A percentile compares a stretch with the other conserved stretches of the same genome.
Evolutionary conservation across 768 basidiomycete species (phyloP).

Genomic region (Tricholoma matsutake): DNA sequence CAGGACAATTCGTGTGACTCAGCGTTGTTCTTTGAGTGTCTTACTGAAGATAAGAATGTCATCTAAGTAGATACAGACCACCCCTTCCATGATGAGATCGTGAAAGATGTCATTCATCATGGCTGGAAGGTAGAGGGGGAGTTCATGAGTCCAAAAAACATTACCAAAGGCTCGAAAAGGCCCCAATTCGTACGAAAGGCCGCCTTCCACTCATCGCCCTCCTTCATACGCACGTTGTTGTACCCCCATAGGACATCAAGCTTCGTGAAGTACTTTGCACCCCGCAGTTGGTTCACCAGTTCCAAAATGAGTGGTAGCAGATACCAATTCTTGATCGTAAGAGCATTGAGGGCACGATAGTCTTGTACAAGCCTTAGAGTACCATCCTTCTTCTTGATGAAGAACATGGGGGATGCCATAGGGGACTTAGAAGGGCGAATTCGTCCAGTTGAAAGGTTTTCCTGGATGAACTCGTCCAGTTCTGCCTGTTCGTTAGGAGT

Average conservation of each 20-base stretch:
- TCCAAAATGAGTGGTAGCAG: constrained; percentile 16
- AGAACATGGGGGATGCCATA: constrained; percentile 12
- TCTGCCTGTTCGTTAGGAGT: neutral
- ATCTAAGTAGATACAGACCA: neutral
- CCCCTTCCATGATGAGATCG: neutral
- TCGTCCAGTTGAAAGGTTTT: no score
- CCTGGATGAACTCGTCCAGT: neutral
- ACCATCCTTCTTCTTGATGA: constrained; percentile 36
- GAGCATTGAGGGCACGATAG: constrained; percentile 26
- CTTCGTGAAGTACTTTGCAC: constrained; percentile 29
- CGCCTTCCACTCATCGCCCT: constrained; percentile 41
- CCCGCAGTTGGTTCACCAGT: constrained; percentile 23
- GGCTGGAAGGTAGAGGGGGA: constrained; percentile 36
- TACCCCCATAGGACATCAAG: constrained; percentile 38
- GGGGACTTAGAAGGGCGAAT: neutral
- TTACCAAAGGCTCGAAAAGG: constrained; percentile 33
- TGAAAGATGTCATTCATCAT: constrained; percentile 17
- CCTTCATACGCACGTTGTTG: no score
- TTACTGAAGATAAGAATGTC: no score
- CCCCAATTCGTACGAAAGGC: constrained; percentile 32
- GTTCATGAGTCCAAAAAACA: constrained; percentile 34
- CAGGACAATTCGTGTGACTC: neutral
- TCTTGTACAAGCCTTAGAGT: constrained; percentile 28
- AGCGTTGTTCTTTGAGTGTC: no score
- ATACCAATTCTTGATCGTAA: constrained; percentile 18